Evolutionary conservation across 139 green algal species (phyloP).

Genomic region (Chlorella sp.): DNA sequence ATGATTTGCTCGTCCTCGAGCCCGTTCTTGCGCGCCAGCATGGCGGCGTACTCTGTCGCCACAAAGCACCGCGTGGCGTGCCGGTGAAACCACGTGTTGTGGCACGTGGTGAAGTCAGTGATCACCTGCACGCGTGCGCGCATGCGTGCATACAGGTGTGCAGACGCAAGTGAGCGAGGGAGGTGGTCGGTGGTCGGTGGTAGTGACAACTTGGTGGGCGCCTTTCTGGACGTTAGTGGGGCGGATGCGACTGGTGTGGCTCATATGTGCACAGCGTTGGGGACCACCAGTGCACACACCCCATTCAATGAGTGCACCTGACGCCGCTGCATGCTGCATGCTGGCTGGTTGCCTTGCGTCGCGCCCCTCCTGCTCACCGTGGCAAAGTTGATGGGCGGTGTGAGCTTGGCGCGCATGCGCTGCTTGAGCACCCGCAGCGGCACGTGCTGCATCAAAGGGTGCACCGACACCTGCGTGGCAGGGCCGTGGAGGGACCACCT

Average conservation of each 20-base stretch:
- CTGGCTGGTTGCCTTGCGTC: too few relatives aligned
- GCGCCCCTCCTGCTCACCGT: constrained; percentile 79
- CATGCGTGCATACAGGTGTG: background rate
- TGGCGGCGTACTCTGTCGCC: constrained; percentile 45
- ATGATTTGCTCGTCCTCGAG: constrained; percentile 49
- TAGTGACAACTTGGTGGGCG: too few relatives aligned
- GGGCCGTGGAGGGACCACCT: too few relatives aligned
- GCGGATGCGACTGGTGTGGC: too few relatives aligned
- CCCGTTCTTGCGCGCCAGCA: constrained; percentile 25
- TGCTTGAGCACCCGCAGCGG: constrained; percentile 61
- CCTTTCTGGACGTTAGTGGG: too few relatives aligned
- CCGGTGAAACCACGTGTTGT: constrained; percentile 93
- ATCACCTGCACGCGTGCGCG: constrained; percentile 42
- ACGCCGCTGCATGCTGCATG: too few relatives aligned
- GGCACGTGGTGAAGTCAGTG: constrained; percentile 95
- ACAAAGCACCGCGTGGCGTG: constrained; percentile 80
- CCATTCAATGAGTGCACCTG: too few relatives aligned
- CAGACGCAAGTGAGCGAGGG: too few relatives aligned
- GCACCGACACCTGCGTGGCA: constrained; percentile 84
- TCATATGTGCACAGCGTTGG: too few relatives aligned
- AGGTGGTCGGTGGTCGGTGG: too few relatives aligned
- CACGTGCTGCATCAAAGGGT: constrained; percentile 96
- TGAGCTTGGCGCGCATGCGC: constrained; percentile 10
- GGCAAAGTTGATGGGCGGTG: constrained; percentile 75
- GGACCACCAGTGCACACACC: too few relatives aligned